Evolutionary conservation across 805 yeast species (phyloP).

Genomic region (Hyphopichia homilentoma): DNA sequence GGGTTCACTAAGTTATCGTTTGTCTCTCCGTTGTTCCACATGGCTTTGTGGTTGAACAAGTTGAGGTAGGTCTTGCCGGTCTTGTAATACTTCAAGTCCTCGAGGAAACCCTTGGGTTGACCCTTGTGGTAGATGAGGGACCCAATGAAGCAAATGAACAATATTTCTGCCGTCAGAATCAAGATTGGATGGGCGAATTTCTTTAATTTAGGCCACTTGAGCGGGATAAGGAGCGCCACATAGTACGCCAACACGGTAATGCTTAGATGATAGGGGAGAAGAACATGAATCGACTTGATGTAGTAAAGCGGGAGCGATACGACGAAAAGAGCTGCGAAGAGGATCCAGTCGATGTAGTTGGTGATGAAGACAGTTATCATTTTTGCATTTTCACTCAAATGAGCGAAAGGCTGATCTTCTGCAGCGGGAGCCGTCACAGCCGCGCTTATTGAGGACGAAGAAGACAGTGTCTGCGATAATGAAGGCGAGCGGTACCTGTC

Average conservation of each 20-base stretch:
- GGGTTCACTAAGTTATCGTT: slow-evolving; percentile 10
- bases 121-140: slow-evolving; percentile 45
- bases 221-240: slow-evolving; percentile 44
- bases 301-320: slow-evolving; percentile 62
- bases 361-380: slow-evolving; percentile 33
- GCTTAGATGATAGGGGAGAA: slow-evolving; percentile 60
- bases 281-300: slow-evolving; percentile 42
- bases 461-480: background rate
- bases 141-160: slow-evolving; percentile 59
- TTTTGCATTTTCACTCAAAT: slow-evolving; percentile 14
- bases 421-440: background rate
- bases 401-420: background rate
- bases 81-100: slow-evolving; percentile 51
- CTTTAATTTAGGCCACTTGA: slow-evolving; percentile 41
- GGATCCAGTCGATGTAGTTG: slow-evolving; percentile 52
- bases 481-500: too few species aligned
- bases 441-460: background rate
- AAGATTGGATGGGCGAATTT: slow-evolving; percentile 69
- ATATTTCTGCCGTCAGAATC: slow-evolving; percentile 59
- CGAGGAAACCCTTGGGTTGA: slow-evolving; percentile 46
- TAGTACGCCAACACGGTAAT: slow-evolving; percentile 57
- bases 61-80: slow-evolving; percentile 66
- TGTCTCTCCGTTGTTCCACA: slow-evolving; percentile 25
- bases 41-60: slow-evolving; percentile 44
- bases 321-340: slow-evolving; percentile 45